Conservation (phyloP, 345 rosid genomes). For the Populus nigra region DNA sequence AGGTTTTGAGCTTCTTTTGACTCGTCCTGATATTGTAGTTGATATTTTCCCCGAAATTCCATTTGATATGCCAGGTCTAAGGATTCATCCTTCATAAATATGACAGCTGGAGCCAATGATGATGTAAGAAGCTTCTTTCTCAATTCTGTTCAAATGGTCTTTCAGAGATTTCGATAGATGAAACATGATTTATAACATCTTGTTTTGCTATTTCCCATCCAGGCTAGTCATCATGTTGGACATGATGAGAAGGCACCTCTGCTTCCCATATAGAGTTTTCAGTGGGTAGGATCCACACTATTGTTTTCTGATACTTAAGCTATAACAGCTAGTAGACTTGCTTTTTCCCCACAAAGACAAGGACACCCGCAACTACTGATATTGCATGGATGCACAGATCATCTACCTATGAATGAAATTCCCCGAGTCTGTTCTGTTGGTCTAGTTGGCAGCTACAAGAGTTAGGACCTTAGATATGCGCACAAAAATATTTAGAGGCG, state of each 20-base stretch:
- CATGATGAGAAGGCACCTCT: constrained; percentile 57
- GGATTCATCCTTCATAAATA: constrained; percentile 66
- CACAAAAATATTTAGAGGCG: too few species aligned
- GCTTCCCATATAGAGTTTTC: constrained; percentile 46
- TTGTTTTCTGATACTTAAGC: neutral
- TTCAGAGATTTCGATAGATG: neutral
- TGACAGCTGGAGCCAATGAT: constrained; percentile 92
- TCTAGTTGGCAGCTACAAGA: neutral
- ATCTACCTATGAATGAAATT: neutral
- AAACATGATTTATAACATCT: neutral
- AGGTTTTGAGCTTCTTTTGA: neutral
- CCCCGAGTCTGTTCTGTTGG: neutral
- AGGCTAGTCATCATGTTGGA: constrained; percentile 52
- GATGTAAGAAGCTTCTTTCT: constrained; percentile 48
- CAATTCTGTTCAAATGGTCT: neutral
- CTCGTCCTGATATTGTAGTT: neutral
- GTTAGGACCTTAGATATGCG: neutral
- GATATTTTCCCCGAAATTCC: neutral
- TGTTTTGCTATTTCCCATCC: constrained; percentile 13
- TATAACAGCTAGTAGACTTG: neutral
- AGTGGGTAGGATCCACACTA: neutral
- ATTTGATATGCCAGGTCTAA: constrained; percentile 53
- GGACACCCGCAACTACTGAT: neutral
- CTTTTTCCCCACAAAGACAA: neutral
- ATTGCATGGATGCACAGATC: neutral